These are phyloP conservation scores for Cladophialophora immunda DNA, from an alignment of 2,329 filamentous ascomycete genomes.

Conservation along the genomic window DNA sequence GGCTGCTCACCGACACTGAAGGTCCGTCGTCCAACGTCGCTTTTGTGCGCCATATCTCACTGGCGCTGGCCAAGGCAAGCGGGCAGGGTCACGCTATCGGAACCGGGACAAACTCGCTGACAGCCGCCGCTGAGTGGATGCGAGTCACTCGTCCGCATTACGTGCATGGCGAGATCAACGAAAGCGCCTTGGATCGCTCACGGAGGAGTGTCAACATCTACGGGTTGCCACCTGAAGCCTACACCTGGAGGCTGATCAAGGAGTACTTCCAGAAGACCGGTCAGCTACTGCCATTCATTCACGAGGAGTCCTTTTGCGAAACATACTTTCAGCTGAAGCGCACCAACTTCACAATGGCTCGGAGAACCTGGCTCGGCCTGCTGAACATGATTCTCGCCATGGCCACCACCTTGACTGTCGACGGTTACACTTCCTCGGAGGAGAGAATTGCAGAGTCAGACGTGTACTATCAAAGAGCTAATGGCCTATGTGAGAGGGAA, in stretches of 20 bases:
- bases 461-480: conserved; percentile 56
- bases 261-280: conserved; percentile 44
- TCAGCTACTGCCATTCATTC: conserved; percentile 52
- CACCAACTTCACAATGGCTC: conserved; percentile 47
- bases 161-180: conserved; percentile 6
- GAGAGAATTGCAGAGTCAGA: conserved; percentile 54
- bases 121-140: conserved; percentile 1
- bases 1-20: conserved; percentile 26
- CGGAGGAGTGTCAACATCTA: conserved; percentile 42
- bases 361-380: conserved; percentile 61
- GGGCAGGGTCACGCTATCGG: neutral
- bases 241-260: conserved; percentile 17
- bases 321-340: conserved; percentile 46
- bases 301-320: conserved; percentile 47
- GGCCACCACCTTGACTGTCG: conserved; percentile 50
- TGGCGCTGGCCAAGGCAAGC: conserved; percentile 40
- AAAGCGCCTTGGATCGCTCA: neutral
- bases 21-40: conserved; percentile 55
- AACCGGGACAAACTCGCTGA: neutral
- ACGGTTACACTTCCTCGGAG: conserved; percentile 44
- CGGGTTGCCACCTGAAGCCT: conserved; percentile 44
- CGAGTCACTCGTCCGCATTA: conserved; percentile 4
- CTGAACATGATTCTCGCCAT: conserved; percentile 62
- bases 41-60: conserved; percentile 50
- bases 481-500: conserved; percentile 54